These are phyloP conservation scores for Simplicillium aogashimaense DNA, from an alignment of 2,329 filamentous ascomycete genomes.

Conservation along the genomic window DNA sequence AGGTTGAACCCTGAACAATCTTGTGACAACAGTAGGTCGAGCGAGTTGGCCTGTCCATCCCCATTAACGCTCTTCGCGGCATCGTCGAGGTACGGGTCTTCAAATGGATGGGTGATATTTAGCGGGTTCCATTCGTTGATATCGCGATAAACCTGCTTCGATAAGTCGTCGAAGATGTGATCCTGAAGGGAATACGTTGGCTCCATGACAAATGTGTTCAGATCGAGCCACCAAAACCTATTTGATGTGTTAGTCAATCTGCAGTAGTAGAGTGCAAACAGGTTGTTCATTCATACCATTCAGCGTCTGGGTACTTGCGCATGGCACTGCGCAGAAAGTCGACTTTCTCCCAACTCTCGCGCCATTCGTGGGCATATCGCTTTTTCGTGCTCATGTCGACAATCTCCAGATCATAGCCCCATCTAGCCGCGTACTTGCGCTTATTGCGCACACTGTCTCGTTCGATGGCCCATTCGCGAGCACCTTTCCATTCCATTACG, in stretches of 20 bases:
- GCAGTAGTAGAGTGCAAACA: background rate
- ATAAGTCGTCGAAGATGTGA: conserved; percentile 79
- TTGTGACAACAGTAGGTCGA: conserved; percentile 83
- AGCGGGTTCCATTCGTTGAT: conserved; percentile 95
- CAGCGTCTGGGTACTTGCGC: conserved; percentile 87
- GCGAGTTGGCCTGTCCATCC: conserved; percentile 66
- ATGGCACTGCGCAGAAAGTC: conserved; percentile 83
- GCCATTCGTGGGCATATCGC: conserved; percentile 96
- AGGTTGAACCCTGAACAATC: conserved; percentile 96
- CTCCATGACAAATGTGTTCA: conserved; percentile 98
- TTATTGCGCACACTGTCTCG: conserved; percentile 94
- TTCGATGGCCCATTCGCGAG: conserved; percentile 96
- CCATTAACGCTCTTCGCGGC: conserved; percentile 63
- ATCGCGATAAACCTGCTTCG: conserved; percentile 73
- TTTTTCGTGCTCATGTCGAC: conserved; percentile 99
- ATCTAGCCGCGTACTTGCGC: conserved; percentile 71
- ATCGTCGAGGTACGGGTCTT: conserved; percentile 65
- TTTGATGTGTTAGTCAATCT: conserved; percentile 6
- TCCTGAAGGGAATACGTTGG: conserved; percentile 79
- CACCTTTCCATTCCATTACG: conserved; percentile 98
- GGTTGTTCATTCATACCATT: conserved; percentile 58
- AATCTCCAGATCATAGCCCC: conserved; percentile 94
- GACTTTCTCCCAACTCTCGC: conserved; percentile 98
- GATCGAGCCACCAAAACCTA: conserved; percentile 99
- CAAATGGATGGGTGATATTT: conserved; percentile 80